Conservation (phyloP, 2,329 filamentous ascomycete genomes). For the Verticillium longisporum region DNA sequence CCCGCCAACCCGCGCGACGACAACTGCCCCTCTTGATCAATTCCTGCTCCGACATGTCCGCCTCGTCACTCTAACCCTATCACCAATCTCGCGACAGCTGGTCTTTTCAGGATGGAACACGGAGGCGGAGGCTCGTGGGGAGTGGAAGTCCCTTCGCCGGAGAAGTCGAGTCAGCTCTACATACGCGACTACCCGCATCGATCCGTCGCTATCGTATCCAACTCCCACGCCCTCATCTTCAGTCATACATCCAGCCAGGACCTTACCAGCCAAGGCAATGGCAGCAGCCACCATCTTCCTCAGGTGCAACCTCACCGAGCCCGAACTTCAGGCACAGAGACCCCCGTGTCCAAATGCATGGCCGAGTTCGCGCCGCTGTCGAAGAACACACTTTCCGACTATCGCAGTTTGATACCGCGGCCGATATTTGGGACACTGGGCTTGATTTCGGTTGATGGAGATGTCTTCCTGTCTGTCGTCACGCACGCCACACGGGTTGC, state of each 20-base stretch:
- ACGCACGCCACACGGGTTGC: conserved; percentile 74
- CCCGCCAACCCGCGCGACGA: neutral
- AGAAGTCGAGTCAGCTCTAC: conserved; percentile 68
- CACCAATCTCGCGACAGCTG: conserved; percentile 1
- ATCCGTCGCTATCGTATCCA: conserved; percentile 77
- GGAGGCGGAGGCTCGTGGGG: conserved; percentile 33
- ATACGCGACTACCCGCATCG: conserved; percentile 83
- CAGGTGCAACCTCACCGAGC: conserved; percentile 38
- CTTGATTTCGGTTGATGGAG: conserved; percentile 72
- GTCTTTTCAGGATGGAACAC: conserved; percentile 37
- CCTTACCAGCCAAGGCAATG: conserved; percentile 23
- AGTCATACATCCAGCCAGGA: conserved; percentile 65
- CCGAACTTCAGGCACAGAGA: conserved; percentile 32
- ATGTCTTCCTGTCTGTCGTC: conserved; percentile 88
- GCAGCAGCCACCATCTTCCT: conserved; percentile 50
- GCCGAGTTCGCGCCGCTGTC: conserved; percentile 72
- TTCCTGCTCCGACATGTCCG: neutral
- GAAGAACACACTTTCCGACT: conserved; percentile 64
- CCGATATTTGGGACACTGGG: conserved; percentile 82
- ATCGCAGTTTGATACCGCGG: conserved; percentile 65
- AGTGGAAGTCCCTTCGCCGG: conserved; percentile 40
- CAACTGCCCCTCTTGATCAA: neutral
- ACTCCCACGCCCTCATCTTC: conserved; percentile 76
- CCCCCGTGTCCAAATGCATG: conserved; percentile 62
- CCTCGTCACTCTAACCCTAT: neutral